Conservation (phyloP, 192 early-diverging fungal genomes). For the Coemansia sp. region DNA sequence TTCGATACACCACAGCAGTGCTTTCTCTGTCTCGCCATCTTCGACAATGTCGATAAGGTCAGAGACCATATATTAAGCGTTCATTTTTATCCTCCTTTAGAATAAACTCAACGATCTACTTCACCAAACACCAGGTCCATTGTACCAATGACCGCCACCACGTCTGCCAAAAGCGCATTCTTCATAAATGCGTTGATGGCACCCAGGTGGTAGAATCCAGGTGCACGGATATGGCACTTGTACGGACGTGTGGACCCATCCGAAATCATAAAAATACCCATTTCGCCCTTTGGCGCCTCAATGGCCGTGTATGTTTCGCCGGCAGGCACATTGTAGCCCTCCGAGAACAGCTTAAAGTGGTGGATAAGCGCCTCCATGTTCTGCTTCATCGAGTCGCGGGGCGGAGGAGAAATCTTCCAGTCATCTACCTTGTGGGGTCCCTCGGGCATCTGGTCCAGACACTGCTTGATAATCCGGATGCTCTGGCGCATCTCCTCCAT, state of each 20-base stretch:
- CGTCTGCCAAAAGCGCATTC: constrained; percentile 91
- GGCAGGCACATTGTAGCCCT: constrained; percentile 94
- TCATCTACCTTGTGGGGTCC: constrained; percentile 96
- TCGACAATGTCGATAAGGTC: constrained; percentile 29
- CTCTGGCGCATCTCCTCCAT: constrained; percentile 99
- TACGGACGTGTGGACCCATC: constrained; percentile 95
- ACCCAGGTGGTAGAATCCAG: constrained; percentile 91
- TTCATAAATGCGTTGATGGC: constrained; percentile 87
- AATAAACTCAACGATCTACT: constrained; percentile 63
- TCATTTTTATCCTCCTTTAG: constrained; percentile 39
- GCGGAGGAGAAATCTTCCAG: constrained; percentile 94
- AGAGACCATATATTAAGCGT: constrained; percentile 29
- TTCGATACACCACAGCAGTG: constrained; percentile 21
- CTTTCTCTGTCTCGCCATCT: constrained; percentile 27
- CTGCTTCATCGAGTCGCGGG: constrained; percentile 93
- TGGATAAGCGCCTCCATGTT: constrained; percentile 99
- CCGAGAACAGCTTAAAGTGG: constrained; percentile 99
- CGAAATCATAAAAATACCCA: constrained; percentile 91
- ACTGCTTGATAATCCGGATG: constrained; percentile 92
- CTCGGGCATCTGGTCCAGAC: constrained; percentile 92
- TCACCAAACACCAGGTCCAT: constrained; percentile 99
- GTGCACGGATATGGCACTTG: constrained; percentile 95
- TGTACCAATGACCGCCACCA: constrained; percentile 95
- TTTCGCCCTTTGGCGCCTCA: constrained; percentile 99
- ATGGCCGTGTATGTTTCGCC: constrained; percentile 98